Conservation (phyloP, 2,329 filamentous ascomycete species). For the Bipolaris victoriae region DNA sequence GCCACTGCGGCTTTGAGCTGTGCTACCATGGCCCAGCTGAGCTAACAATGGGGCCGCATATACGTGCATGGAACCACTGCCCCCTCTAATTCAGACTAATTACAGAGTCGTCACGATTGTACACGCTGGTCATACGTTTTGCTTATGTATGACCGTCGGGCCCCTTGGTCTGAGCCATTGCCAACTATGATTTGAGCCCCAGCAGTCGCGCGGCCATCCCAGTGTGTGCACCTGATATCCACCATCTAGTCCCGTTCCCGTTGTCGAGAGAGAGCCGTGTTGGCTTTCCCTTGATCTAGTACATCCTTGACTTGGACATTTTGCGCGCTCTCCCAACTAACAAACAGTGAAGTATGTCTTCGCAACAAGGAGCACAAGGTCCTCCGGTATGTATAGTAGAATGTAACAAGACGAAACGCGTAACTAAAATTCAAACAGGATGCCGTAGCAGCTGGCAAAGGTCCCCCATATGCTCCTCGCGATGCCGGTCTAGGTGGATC, state of each 20-base stretch:
- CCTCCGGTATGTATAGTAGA: conserved; percentile 14
- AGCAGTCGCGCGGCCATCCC: conserved; percentile 13
- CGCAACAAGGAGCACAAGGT: conserved; percentile 14
- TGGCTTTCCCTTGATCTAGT: conserved; percentile 10
- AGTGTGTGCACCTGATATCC: conserved; percentile 30
- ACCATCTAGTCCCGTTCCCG: conserved; percentile 7
- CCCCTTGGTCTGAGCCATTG: conserved; percentile 23
- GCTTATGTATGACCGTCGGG: conserved; percentile 23
- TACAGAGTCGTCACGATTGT: conserved; percentile 16
- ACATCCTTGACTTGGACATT: conserved; percentile 4
- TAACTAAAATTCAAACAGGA: conserved; percentile 19
- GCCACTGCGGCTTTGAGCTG: conserved; percentile 15
- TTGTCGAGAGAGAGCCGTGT: conserved; percentile 7
- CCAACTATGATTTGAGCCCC: conserved; percentile 24
- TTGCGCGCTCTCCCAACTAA: conserved; percentile 8
- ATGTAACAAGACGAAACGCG: not conserved
- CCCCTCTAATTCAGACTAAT: conserved; percentile 24
- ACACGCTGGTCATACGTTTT: conserved; percentile 33
- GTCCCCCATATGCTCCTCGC: conserved; percentile 41
- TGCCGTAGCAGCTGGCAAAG: conserved; percentile 6
- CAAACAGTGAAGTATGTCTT: conserved; percentile 19
- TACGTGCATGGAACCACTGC: conserved; percentile 11
- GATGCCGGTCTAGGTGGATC: conserved; percentile 37
- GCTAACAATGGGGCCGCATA: conserved; percentile 11
- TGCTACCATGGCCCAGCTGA: conserved; percentile 14